A percentile compares a stretch with the other conserved stretches of the same genome.
These are phyloP conservation scores for Cladosporium sp. DNA, from an alignment of 2,329 filamentous ascomycete genomes.

Conservation along the genomic window DNA sequence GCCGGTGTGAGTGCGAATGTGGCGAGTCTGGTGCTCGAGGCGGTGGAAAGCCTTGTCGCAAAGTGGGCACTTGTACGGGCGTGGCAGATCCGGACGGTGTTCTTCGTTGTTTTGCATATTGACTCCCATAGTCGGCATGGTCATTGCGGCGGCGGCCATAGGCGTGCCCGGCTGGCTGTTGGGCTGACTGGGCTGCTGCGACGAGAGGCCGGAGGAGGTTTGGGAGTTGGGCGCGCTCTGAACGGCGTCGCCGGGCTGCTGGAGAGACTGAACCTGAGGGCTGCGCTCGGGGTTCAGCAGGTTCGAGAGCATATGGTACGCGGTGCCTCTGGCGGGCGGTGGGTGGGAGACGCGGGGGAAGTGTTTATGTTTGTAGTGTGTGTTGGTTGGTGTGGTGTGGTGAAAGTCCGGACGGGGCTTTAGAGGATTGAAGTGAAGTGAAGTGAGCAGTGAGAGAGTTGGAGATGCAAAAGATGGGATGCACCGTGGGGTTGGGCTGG, in stretches of 20 bases:
- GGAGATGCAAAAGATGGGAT: background rate
- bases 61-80: conserved; percentile 96
- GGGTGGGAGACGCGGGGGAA: background rate
- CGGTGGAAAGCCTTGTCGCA: conserved; percentile 99
- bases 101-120: conserved; percentile 61
- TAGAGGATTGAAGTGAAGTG: background rate
- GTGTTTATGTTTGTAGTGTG: background rate
- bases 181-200: conserved; percentile 8
- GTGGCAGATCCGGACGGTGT: conserved; percentile 76
- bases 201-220: conserved; percentile 11
- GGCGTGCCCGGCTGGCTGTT: conserved; percentile 11
- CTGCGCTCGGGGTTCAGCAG: conserved; percentile 27
- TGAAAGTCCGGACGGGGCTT: background rate
- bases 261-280: conserved; percentile 20
- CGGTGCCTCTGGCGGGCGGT: conserved; percentile 6
- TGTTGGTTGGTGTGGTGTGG: background rate
- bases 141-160: conserved; percentile 43
- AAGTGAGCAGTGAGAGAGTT: background rate
- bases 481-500: background rate
- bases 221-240: conserved; percentile 11
- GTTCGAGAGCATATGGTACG: conserved; percentile 27
- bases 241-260: conserved; percentile 8
- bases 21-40: conserved; percentile 84
- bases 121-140: conserved; percentile 42
- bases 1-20: conserved; percentile 95